These are phyloP conservation scores for Geranomyces michiganensis DNA, from an alignment of 192 early-diverging fungal species.

Conservation along the genomic window DNA sequence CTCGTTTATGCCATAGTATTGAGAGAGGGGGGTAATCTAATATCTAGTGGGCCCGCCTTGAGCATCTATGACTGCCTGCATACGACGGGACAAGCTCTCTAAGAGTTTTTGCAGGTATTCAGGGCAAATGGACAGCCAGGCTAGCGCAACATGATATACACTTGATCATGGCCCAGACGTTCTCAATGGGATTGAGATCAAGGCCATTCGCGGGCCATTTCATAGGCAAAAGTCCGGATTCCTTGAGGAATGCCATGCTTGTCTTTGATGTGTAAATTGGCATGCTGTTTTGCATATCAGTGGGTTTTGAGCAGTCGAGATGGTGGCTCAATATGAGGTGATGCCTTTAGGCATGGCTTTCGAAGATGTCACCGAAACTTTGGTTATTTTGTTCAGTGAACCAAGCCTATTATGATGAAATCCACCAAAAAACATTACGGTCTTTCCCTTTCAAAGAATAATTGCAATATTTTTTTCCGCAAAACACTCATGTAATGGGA, in stretches of 20 bases:
- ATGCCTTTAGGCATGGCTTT: not conserved
- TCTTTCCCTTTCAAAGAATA: conserved; percentile 1
- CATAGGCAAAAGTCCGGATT: not conserved
- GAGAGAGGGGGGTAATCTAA: too few species aligned
- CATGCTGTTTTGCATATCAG: conserved; percentile 6
- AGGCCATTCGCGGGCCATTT: conserved; percentile 14
- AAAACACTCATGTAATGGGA: too few species aligned
- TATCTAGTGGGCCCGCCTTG: not conserved
- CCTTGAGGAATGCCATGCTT: not conserved
- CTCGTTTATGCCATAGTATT: too few species aligned
- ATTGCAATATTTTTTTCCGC: not conserved
- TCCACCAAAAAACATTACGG: not conserved
- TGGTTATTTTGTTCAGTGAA: not conserved
- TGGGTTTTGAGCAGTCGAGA: not conserved
- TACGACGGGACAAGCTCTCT: not conserved
- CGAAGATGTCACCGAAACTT: not conserved
- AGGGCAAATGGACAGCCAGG: not conserved
- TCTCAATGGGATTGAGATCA: conserved; percentile 29
- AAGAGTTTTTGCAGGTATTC: not conserved
- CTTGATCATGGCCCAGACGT: conserved; percentile 13
- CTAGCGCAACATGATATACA: not conserved
- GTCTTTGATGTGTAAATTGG: conserved; percentile 2
- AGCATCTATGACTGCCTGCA: conserved; percentile 6
- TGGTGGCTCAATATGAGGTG: not conserved
- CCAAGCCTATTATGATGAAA: not conserved